Base-by-base conservation (phyloP, 2,329 filamentous ascomycete genomes). In the Colletotrichum neosansevieriae region DNA sequence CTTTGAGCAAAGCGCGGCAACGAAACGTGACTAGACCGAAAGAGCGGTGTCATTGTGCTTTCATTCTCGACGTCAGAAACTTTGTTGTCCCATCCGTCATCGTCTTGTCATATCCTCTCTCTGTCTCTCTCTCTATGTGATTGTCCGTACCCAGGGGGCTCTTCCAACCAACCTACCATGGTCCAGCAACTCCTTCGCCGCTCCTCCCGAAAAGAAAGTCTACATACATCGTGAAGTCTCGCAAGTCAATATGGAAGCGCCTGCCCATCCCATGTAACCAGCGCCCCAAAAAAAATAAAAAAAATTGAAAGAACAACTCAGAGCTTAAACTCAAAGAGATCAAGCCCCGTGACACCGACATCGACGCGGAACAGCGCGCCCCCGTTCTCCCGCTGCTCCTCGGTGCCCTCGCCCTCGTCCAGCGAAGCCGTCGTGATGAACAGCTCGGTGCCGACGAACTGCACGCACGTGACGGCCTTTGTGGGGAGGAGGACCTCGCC, bases 401-500 rank as follows among this genome's bases (percentile, higher is more conserved):
- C 82, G 6, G 88, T 86, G 71, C 88, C 85, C 51, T 90, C 88
- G 9, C 86, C 85, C 70, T 89, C 85, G 69, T 92, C 89, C 75
- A 91, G 89, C 38, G 78, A 82, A 5, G 93, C 93, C 63, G 89
- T 92, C 19, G 94, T 97, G 75, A 97, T 92, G 79, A 91, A 92
- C 65, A 98, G 82, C 75, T 89, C 85, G 1, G 85, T 89, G 9
- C 92, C 94, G 40, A 90, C 89, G 76, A 98, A 95, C 70, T 91
- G 89, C 19, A 91, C 89, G 79, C 94, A 97, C 7, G 93, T 96
- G 71, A 93, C 88, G 79, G 93, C 92, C 70, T 86, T 85, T 12
- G 94, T 97, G 4, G 94, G 94, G 71, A 97, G 82, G 63, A 82
- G 85, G 71, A 98, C 85, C 80, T 94, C 88, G 6, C 92, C 94